phyloP scores from a whole-genome alignment of 2,329 filamentous ascomycete genomes.

The Colletotrichum chlorophyti region DNA sequence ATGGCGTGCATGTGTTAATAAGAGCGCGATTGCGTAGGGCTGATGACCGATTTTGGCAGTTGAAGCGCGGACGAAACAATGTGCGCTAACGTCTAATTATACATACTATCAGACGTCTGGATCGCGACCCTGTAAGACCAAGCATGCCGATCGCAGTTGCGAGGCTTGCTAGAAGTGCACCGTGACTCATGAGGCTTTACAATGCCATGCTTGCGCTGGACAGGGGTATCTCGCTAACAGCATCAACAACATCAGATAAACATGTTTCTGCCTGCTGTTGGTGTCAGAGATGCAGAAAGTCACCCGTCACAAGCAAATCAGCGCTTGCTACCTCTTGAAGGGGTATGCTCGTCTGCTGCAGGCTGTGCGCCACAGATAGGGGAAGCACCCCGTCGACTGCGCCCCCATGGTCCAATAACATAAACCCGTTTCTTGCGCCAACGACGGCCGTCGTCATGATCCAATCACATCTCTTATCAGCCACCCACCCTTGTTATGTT shows the following conservation, averaged over 20 bases:
- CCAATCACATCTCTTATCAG: slow-evolving; percentile 22
- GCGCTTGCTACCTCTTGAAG: background rate
- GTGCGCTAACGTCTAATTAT: background rate
- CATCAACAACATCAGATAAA: background rate
- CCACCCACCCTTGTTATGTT: slow-evolving; percentile 15
- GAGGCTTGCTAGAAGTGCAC: background rate
- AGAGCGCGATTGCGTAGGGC: slow-evolving; percentile 17
- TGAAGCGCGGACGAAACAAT: background rate
- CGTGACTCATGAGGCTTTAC: background rate
- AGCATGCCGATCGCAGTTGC: background rate
- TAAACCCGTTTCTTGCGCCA: slow-evolving; percentile 16
- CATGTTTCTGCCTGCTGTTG: slow-evolving; percentile 18
- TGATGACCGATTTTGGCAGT: slow-evolving; percentile 4
- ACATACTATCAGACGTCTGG: background rate
- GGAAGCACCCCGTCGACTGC: slow-evolving; percentile 18
- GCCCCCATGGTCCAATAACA: slow-evolving; percentile 18
- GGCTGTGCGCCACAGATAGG: slow-evolving; percentile 20
- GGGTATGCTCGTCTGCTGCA: slow-evolving; percentile 21
- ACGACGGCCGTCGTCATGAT: slow-evolving; percentile 26
- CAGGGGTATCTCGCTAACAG: slow-evolving; percentile 1
- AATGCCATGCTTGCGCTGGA: accelerated
- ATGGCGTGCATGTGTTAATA: slow-evolving; percentile 26
- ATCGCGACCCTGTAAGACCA: slow-evolving; percentile 12
- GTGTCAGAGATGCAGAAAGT: slow-evolving; percentile 3
- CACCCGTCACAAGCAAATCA: slow-evolving; percentile 25